A percentile compares a stretch with the other conserved stretches of the same genome.
These are phyloP conservation scores for Bryoerythrophyllum caledonicum DNA, from an alignment of 225 moss, liverwort and hornwort species.

Conservation along the genomic window DNA sequence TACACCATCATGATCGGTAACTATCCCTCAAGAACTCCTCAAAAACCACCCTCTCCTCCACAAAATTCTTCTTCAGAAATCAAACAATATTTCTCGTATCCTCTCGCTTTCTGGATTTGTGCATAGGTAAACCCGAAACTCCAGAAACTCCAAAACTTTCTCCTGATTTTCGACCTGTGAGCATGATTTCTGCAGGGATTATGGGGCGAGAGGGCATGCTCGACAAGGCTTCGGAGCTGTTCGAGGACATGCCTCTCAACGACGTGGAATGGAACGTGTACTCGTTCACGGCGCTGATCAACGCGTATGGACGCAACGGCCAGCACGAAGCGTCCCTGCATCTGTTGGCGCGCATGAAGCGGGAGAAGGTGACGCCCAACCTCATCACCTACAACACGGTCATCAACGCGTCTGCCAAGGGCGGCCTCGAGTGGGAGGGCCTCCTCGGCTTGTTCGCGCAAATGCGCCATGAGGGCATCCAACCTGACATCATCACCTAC, in stretches of 20 bases:
- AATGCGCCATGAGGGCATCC: slow-evolving; percentile 99
- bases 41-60: too few relatives aligned
- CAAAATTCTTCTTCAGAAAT: too few relatives aligned
- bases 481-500: slow-evolving; percentile 98
- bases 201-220: slow-evolving; percentile 98
- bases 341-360: slow-evolving; percentile 87
- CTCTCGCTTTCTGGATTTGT: too few relatives aligned
- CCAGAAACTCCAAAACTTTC: too few relatives aligned
- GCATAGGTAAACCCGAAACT: too few relatives aligned
- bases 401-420: slow-evolving; percentile 97
- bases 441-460: slow-evolving; percentile 94
- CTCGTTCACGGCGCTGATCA: slow-evolving; percentile 96
- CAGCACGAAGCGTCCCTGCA: slow-evolving; percentile 96
- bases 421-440: slow-evolving; percentile 95
- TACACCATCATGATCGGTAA: slow-evolving; percentile 96
- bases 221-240: slow-evolving; percentile 89
- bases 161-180: not conserved
- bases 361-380: slow-evolving; percentile 92
- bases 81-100: too few relatives aligned
- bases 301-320: slow-evolving; percentile 95
- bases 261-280: slow-evolving; percentile 99
- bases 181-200: slow-evolving; percentile 47
- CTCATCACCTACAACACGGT: slow-evolving; percentile 97
- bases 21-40: too few relatives aligned
- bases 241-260: slow-evolving; percentile 95